Percentiles rank a stretch among this genome's conserved stretches.
phyloP scores from a whole-genome alignment of 352 stramenopile species.

The Phytophthora cryptogea region DNA sequence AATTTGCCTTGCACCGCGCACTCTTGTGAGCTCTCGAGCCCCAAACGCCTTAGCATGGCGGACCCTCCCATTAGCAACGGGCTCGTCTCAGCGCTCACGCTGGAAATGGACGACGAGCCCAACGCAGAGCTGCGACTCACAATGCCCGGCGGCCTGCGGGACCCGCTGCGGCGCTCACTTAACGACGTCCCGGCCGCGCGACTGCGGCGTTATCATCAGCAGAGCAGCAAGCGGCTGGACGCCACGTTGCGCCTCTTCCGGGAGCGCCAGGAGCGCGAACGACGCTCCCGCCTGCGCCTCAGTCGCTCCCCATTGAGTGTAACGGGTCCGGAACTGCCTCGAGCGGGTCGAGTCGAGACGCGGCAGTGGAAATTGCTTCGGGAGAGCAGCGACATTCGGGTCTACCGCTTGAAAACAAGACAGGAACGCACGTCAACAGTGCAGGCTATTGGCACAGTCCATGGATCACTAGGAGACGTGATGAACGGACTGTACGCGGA shows the following conservation, averaged over 20 bases:
- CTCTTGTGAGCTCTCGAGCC: neutral
- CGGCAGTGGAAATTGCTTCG: constrained; percentile 71
- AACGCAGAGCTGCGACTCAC: neutral
- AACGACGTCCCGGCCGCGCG: constrained; percentile 48
- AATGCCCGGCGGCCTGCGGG: neutral
- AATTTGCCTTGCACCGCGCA: constrained; percentile 21
- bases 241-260: constrained; percentile 48
- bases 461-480: constrained; percentile 66
- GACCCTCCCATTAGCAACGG: constrained; percentile 33
- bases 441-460: constrained; percentile 63
- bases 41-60: constrained; percentile 7
- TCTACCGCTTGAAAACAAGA: constrained; percentile 53
- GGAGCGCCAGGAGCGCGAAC: constrained; percentile 50
- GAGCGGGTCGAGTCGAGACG: constrained; percentile 15
- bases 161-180: constrained; percentile 21
- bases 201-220: constrained; percentile 54
- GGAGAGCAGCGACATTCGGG: constrained; percentile 63
- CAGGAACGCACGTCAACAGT: constrained; percentile 53
- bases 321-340: constrained; percentile 4
- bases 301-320: constrained; percentile 21
- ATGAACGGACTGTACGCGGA: constrained; percentile 83
- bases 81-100: constrained; percentile 33
- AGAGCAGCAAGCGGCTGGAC: constrained; percentile 49
- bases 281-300: constrained; percentile 12
- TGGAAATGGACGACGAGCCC: constrained; percentile 44